Conservation (phyloP, 306 rosid genomes). For the Quercus dentata region DNA sequence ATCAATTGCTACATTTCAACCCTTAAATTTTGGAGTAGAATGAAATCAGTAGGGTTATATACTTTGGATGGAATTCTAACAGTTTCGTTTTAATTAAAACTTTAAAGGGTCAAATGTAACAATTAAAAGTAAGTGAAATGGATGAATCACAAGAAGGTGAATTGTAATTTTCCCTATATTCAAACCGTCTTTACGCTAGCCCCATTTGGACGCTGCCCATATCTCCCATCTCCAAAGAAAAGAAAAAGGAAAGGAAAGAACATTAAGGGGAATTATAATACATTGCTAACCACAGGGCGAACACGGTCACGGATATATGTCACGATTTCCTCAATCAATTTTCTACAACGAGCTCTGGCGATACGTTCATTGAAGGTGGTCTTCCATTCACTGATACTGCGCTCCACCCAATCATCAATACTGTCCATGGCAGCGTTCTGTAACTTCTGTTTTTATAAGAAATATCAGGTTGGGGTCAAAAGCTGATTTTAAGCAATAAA, state of each 20-base stretch:
- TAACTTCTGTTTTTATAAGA: not conserved
- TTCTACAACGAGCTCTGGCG: conserved; percentile 74
- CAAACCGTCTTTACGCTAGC: no score
- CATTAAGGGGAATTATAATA: not conserved
- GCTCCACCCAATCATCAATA: conserved; percentile 72
- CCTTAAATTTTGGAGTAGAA: no score
- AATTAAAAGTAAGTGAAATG: no score
- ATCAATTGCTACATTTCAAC: no score
- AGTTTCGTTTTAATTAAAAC: no score
- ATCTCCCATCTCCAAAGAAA: no score
- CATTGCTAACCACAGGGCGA: conserved; percentile 59
- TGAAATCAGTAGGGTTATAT: no score
- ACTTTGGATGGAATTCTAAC: no score
- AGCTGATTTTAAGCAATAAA: no score
- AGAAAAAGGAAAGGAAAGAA: no score
- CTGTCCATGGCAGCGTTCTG: conserved; percentile 49
- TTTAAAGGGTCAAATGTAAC: no score
- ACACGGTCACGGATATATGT: conserved; percentile 57
- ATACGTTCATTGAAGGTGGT: conserved; percentile 68
- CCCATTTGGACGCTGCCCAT: no score
- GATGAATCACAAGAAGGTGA: not conserved
- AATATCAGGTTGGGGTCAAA: not conserved
- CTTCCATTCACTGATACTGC: conserved; percentile 71
- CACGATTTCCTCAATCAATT: conserved; percentile 68
- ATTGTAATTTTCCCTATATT: not conserved